Base-by-base conservation (phyloP, 2,329 filamentous ascomycete species). In the Gliomastix tumulicola region DNA sequence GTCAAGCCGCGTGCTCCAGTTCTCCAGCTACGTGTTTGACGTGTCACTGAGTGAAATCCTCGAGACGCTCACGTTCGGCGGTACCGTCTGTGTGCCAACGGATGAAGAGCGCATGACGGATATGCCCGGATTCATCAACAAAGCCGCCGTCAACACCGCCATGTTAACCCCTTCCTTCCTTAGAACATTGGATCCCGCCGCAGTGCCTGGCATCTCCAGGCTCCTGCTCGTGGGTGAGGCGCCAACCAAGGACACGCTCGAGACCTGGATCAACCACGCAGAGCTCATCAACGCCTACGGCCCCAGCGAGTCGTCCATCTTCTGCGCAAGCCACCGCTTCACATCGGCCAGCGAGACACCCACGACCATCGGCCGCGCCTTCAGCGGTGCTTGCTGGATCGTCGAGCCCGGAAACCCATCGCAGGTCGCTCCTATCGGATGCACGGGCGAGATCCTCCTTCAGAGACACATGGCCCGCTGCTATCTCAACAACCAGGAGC, bases 1-100 rank as follows among this genome's bases (percentile, higher is more conserved):
- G n/a, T n/a, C n/a, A n/a, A 73, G 72, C 8, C 65, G 79, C 4
- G 66, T 76, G 5, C 41, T 77, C 30, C 68, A 74, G 37, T 71
- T 70, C 38, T 65, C 67, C 5, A 63, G 62, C 6, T 71, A 68
- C 43, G 66, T 64, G 2, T 75, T 74, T 33, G 70, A 76, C 38
- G 62, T 63, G 2, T 65, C 61, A 27, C 49, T 75, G 10, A 35
- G 35, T 2, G 48, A 52, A 18, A 46, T 52, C 8, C 21, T 51
- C 22, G 47, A 41, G 1, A 37, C 49, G 0, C 43, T 53, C 7
- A 22, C 43, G 8, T 32, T 38, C 4, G 50, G 48, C 2, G 50
- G 43, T 3, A 43, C 41, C 2, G 38, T 51, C 8, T 53, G 50
- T 15, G 41, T 49, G 3, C 49, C 49, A 1, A 39, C 44, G 2